phyloP scores from a whole-genome alignment of 2,329 filamentous ascomycete species.

The Pleoardoris graminearum region DNA sequence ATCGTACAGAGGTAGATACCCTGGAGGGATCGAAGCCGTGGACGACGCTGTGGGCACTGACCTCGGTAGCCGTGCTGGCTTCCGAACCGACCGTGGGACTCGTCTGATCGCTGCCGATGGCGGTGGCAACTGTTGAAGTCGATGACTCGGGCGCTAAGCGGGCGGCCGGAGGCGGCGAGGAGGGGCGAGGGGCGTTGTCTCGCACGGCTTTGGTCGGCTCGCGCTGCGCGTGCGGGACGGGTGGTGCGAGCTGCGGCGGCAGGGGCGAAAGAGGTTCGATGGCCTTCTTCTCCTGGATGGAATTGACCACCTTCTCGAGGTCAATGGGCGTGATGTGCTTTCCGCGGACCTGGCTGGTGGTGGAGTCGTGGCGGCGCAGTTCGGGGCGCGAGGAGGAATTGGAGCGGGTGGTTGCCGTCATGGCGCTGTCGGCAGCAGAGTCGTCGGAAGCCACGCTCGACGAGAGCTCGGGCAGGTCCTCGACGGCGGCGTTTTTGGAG shows the following conservation, averaged over 20 bases:
- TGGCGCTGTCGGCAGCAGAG: conserved; percentile 39
- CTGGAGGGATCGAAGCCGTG: conserved; percentile 83
- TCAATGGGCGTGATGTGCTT: conserved; percentile 92
- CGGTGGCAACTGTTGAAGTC: conserved; percentile 57
- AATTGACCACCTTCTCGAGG: conserved; percentile 90
- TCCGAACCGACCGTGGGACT: conserved; percentile 57
- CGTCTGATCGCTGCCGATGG: conserved; percentile 47
- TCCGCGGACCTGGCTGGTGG: conserved; percentile 68
- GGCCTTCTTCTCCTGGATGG: conserved; percentile 81
- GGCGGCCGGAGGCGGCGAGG: conserved; percentile 48
- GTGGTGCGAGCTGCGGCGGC: conserved; percentile 46
- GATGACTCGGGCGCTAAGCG: conserved; percentile 62
- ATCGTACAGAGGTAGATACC: conserved; percentile 69
- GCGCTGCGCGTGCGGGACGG: conserved; percentile 17
- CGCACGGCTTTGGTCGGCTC: conserved; percentile 19
- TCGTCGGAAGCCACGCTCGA: conserved; percentile 53
- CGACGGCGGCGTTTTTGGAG: conserved; percentile 30
- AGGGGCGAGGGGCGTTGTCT: conserved; percentile 50
- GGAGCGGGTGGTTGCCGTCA: conserved; percentile 53
- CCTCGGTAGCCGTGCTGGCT: conserved; percentile 64
- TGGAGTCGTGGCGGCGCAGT: conserved; percentile 72
- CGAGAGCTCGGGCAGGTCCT: conserved; percentile 50
- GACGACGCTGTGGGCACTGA: conserved; percentile 71
- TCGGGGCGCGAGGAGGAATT: conserved; percentile 62
- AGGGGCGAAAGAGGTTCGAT: conserved; percentile 61